Percentiles rank a stretch among this genome's conserved stretches.
Evolutionary conservation across 805 yeast genomes (phyloP).

Genomic region (Barnettozyma pratensis): DNA sequence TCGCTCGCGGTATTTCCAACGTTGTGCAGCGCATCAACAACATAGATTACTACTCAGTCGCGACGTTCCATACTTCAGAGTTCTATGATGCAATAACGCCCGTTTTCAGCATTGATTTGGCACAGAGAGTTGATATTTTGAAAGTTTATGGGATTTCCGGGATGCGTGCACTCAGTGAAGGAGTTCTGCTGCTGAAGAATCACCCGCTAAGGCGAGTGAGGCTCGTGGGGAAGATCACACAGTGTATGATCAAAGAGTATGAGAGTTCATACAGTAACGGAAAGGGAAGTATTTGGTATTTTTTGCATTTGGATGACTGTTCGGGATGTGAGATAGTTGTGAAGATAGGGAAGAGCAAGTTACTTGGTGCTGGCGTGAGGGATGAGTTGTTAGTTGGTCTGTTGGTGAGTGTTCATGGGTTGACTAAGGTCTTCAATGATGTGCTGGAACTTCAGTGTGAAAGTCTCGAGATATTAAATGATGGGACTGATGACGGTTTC

Average conservation of each 20-base stretch:
- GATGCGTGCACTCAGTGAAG: constrained; percentile 7
- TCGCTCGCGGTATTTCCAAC: constrained; percentile 25
- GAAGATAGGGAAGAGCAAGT: constrained; percentile 20
- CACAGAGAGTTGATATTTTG: constrained; percentile 14
- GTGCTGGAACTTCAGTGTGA: constrained; percentile 29
- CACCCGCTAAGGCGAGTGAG: constrained; percentile 36
- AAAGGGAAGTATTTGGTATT: constrained; percentile 13
- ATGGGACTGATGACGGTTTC: constrained; percentile 14
- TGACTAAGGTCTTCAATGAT: constrained; percentile 10
- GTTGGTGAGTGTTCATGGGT: constrained; percentile 27
- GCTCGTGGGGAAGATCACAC: constrained; percentile 33
- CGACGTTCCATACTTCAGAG: constrained; percentile 30
- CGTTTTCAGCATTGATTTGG: constrained; percentile 28
- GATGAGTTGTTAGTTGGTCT: constrained; percentile 21
- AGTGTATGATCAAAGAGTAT: constrained; percentile 23
- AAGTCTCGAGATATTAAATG: constrained; percentile 19
- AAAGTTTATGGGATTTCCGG: constrained; percentile 27
- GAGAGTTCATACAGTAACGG: neutral
- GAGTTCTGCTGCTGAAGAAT: constrained; percentile 32
- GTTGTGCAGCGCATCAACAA: constrained; percentile 23
- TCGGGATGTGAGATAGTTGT: constrained; percentile 25
- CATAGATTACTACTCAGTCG: constrained; percentile 30
- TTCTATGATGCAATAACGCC: constrained; percentile 27
- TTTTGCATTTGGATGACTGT: constrained; percentile 29
- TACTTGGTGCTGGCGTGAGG: constrained; percentile 20